A percentile compares a stretch with the other conserved stretches of the same genome.
Conservation (phyloP, 331 rosid genomes). For the Telfairia occidentalis region DNA sequence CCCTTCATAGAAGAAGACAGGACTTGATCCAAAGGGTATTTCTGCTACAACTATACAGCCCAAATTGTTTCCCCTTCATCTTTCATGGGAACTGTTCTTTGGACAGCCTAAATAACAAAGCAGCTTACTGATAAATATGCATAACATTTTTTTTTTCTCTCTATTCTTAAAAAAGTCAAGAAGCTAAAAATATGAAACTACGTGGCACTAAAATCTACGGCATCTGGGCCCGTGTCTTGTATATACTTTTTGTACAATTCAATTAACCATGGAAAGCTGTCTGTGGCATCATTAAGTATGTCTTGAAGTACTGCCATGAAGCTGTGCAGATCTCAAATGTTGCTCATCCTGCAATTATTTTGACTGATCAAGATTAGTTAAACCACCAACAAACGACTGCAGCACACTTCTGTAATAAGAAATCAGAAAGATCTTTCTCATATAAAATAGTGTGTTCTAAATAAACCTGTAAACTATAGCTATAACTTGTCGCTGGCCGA, state of each 20-base stretch:
- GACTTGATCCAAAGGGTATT: not conserved
- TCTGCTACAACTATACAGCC: constrained; percentile 1
- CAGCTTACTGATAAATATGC: not conserved
- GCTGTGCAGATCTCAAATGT: constrained; percentile 32
- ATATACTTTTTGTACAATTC: constrained; percentile 2
- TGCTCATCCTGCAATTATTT: constrained; percentile 34
- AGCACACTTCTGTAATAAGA: not conserved
- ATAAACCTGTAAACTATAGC: constrained; percentile 33
- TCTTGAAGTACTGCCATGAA: constrained; percentile 36
- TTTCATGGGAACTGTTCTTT: not conserved
- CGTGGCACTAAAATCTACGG: not conserved
- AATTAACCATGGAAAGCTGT: not conserved
- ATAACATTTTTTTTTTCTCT: not conserved
- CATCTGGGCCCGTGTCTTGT: not conserved
- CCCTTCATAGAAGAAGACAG: not conserved
- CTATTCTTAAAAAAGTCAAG: not conserved
- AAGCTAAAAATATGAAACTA: not conserved
- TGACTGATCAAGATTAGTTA: not conserved
- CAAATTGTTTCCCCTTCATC: not conserved
- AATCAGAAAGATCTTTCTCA: not conserved
- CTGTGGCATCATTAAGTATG: constrained; percentile 23
- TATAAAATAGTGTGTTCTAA: not conserved
- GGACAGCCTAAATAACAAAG: constrained; percentile 2
- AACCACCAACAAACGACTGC: not conserved
- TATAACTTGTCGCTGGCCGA: constrained; percentile 25